Percentiles rank a stretch among this genome's conserved stretches.
Evolutionary conservation across 2,329 filamentous ascomycete genomes (phyloP).

Genomic region (Rhinocladiella mackenziei): DNA sequence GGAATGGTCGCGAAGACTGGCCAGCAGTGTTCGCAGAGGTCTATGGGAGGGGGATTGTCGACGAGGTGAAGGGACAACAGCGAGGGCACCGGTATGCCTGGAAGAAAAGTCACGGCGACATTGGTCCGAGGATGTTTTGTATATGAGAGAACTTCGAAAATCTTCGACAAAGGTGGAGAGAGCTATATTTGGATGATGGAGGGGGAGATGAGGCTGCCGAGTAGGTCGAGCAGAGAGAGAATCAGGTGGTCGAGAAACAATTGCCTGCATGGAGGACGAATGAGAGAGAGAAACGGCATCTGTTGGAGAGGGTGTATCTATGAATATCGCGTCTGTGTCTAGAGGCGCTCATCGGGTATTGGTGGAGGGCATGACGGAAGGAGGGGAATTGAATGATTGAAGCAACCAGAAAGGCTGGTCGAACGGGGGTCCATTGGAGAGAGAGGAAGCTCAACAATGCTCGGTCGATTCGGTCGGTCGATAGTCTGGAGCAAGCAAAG

Average conservation of each 20-base stretch:
- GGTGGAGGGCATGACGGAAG: conserved; percentile 22
- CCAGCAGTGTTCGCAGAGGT: conserved; percentile 40
- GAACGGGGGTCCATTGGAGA: conserved; percentile 19
- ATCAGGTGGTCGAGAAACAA: conserved; percentile 21
- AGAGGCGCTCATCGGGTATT: conserved; percentile 23
- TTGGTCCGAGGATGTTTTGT: conserved; percentile 24
- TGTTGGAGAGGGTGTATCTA: conserved; percentile 28
- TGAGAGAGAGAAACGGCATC: conserved; percentile 23
- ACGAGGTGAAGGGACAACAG: conserved; percentile 27
- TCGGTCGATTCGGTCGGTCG: conserved; percentile 26
- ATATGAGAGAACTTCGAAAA: conserved; percentile 20
- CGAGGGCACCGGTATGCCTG: conserved; percentile 28
- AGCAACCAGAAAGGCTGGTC: conserved; percentile 19
- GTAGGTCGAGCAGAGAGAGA: conserved; percentile 17
- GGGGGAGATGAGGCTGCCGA: conserved; percentile 24
- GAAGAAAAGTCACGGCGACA: conserved; percentile 24
- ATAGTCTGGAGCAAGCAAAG: conserved; percentile 51
- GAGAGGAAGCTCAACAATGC: conserved; percentile 12
- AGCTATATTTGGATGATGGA: conserved; percentile 26
- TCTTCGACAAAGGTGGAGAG: conserved; percentile 10
- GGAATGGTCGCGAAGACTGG: conserved; percentile 38
- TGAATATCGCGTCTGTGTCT: conserved; percentile 30
- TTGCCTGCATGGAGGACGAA: conserved; percentile 26
- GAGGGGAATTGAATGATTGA: conserved; percentile 22
- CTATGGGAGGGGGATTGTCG: conserved; percentile 34